Percentiles rank a stretch among this genome's conserved stretches.
phyloP scores from a whole-genome alignment of 768 basidiomycete species.

The Albatrellus ellisii region DNA sequence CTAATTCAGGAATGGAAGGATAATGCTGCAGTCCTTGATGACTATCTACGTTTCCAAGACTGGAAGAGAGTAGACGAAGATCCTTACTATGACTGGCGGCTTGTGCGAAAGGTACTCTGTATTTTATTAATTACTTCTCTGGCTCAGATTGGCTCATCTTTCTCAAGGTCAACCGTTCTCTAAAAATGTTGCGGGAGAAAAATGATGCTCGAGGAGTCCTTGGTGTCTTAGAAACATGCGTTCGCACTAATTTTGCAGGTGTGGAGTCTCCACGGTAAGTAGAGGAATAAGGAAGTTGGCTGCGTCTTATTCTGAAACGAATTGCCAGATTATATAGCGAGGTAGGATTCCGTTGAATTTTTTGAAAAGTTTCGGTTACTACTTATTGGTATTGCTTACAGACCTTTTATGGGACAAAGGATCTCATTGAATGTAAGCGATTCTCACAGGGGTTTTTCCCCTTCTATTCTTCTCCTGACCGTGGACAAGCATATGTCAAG shows the following conservation, averaged over 20 bases:
- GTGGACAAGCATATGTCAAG: slow-evolving; percentile 50
- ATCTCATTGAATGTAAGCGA: slow-evolving; percentile 65
- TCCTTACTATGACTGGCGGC: slow-evolving; percentile 81
- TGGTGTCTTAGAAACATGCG: slow-evolving; percentile 83
- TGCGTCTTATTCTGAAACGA: slow-evolving; percentile 7
- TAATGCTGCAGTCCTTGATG: slow-evolving; percentile 66
- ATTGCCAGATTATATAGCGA: slow-evolving; percentile 74
- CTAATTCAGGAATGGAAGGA: slow-evolving; percentile 69
- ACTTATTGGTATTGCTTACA: slow-evolving; percentile 19
- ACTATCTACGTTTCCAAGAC: slow-evolving; percentile 70
- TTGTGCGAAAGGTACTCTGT: slow-evolving; percentile 56
- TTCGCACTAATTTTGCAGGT: slow-evolving; percentile 88
- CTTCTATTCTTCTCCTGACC: neutral
- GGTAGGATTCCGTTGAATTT: slow-evolving; percentile 24
- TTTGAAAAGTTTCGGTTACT: slow-evolving; percentile 1
- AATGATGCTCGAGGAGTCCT: slow-evolving; percentile 79
- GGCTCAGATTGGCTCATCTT: neutral
- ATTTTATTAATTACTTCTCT: neutral
- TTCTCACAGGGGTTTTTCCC: slow-evolving; percentile 6
- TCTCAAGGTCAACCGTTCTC: slow-evolving; percentile 56
- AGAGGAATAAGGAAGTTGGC: neutral
- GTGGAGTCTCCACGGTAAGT: slow-evolving; percentile 67
- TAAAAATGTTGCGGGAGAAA: slow-evolving; percentile 55
- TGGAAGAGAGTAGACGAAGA: slow-evolving; percentile 90
- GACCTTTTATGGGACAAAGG: slow-evolving; percentile 90